These are phyloP conservation scores for Fusarium sp. DNA, from an alignment of 2,329 filamentous ascomycete species.

Conservation along the genomic window DNA sequence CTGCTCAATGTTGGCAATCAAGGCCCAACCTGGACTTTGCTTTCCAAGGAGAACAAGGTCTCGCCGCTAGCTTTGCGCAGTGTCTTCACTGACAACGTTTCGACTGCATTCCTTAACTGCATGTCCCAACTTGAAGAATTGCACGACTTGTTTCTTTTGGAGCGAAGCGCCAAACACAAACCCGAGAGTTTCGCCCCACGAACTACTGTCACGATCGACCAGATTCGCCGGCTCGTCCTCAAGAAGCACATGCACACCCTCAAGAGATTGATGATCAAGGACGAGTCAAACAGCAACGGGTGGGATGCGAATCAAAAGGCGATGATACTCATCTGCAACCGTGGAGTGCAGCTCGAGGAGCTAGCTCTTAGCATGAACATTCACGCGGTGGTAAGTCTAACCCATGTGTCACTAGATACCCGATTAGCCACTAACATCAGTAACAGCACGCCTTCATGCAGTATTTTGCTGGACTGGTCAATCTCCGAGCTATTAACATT, in stretches of 20 bases:
- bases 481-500: conserved; percentile 66
- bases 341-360: conserved; percentile 63
- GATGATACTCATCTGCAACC: conserved; percentile 63
- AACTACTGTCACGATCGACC: conserved; percentile 62
- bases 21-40: conserved; percentile 66
- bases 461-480: conserved; percentile 58
- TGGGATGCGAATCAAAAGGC: conserved; percentile 71
- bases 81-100: conserved; percentile 73
- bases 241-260: conserved; percentile 67
- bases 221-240: conserved; percentile 67
- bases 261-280: conserved; percentile 69
- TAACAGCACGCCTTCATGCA: conserved; percentile 68
- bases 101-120: conserved; percentile 63
- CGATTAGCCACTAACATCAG: conserved; percentile 12
- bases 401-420: background rate
- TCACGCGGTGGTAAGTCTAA: conserved; percentile 61
- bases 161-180: conserved; percentile 62
- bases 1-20: conserved; percentile 73
- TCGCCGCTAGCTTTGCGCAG: conserved; percentile 64
- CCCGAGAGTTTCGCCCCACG: conserved; percentile 65
- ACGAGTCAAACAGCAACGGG: conserved; percentile 57
- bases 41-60: conserved; percentile 65
- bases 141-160: conserved; percentile 69
- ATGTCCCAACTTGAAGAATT: conserved; percentile 64
- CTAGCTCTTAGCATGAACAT: conserved; percentile 66